Base-by-base conservation (phyloP, 169 alveolate genomes). In the Eimeria sp. region DNA sequence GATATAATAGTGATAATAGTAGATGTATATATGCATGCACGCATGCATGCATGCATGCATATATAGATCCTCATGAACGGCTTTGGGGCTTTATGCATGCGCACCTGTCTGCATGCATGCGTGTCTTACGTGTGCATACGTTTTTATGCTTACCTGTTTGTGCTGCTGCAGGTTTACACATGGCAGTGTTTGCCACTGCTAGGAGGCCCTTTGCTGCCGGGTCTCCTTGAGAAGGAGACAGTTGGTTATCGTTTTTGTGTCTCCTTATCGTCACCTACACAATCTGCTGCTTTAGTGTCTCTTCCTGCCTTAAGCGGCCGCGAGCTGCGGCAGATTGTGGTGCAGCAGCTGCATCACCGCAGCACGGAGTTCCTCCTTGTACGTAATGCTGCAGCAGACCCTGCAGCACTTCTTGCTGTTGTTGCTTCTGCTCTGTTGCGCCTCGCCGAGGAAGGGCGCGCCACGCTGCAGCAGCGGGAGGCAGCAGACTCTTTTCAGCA, bases 301-400 rank as follows among this genome's bases (percentile, higher is more conserved):
- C 75, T 83, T 13, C 91, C 91, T 51, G 34, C 57, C 25, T 47
- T 83, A 43, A 57, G 91, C 5, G 91, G 91, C 25, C 11, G 91
- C 4, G 91, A 83, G 91, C 57, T 83, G 72, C 49, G 76, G 91
- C 91, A 83, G 91, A 49, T 83, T 5, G 91, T 83, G 57, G 58
- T 27, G 40, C 91, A 83, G 76, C 91, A 83, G 91, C 91, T 83
- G 91, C 91, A 83, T 75, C 91, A 83, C 57, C 49, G 57, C 40
- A 57, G 54, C 54, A 83, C 91, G 11, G 91, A 83, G 57, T 83
- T 57, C 58, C 57, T 83, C 2, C 58, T 51, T 9, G 91, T 83
- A 5, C 49, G 91, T 9, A 83, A 83, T 83, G 91, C 91, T 13
- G 91, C 91, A 54, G 91, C 91, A 57, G 70, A 83, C 18, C 91